These are phyloP conservation scores for Decorospora gaudefroyi DNA, from an alignment of 2,329 filamentous ascomycete genomes.

Conservation along the genomic window DNA sequence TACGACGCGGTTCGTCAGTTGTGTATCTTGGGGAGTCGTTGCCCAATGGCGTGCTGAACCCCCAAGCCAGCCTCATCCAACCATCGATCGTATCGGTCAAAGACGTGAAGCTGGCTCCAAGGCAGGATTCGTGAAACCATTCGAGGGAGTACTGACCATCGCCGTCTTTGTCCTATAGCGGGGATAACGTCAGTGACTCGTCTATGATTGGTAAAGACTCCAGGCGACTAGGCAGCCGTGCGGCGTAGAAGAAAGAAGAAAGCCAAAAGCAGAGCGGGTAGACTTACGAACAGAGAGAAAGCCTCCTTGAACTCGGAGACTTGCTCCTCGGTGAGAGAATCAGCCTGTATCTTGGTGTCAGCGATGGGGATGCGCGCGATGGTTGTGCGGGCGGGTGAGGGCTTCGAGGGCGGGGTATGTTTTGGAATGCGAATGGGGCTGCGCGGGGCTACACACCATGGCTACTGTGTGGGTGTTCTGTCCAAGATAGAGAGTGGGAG, in stretches of 20 bases:
- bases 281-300: slow-evolving; percentile 98
- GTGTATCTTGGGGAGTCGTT: slow-evolving; percentile 6
- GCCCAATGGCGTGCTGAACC: slow-evolving; percentile 6
- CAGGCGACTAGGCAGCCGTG: slow-evolving; percentile 33
- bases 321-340: slow-evolving; percentile 99
- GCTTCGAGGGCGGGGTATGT: slow-evolving; percentile 47
- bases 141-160: slow-evolving; percentile 53
- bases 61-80: neutral
- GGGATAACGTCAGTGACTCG: slow-evolving; percentile 31
- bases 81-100: neutral
- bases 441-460: slow-evolving; percentile 48
- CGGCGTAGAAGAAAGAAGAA: too few species aligned
- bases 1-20: slow-evolving; percentile 43
- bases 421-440: slow-evolving; percentile 19
- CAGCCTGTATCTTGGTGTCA: slow-evolving; percentile 66
- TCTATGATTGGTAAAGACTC: slow-evolving; percentile 4
- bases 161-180: slow-evolving; percentile 61
- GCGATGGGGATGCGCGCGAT: slow-evolving; percentile 22
- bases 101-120: neutral
- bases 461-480: slow-evolving; percentile 23
- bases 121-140: neutral
- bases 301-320: slow-evolving; percentile 99
- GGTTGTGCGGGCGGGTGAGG: slow-evolving; percentile 23
- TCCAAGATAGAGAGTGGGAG: slow-evolving; percentile 6
- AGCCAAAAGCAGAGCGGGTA: neutral